Evolutionary conservation across 768 basidiomycete genomes (phyloP).

Genomic region (Naematelia encephala): DNA sequence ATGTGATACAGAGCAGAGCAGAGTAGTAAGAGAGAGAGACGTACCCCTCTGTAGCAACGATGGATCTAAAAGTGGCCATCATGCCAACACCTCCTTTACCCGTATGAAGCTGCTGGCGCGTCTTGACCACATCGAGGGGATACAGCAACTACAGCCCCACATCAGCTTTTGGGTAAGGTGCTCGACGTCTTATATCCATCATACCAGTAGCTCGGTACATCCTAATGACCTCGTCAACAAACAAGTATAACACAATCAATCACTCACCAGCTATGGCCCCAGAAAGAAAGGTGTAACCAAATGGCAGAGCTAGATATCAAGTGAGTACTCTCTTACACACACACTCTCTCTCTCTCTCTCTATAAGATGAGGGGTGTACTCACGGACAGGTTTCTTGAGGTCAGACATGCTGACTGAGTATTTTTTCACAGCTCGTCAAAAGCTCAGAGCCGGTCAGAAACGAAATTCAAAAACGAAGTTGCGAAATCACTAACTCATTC

Average conservation of each 20-base stretch:
- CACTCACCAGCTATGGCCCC: constrained; percentile 89
- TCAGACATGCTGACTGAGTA: constrained; percentile 10
- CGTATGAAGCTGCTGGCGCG: constrained; percentile 93
- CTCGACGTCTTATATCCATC: neutral
- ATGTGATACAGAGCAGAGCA: neutral
- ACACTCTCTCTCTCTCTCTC: neutral
- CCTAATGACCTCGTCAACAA: constrained; percentile 14
- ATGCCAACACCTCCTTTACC: constrained; percentile 73
- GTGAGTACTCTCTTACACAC: no score
- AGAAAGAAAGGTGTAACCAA: constrained; percentile 75
- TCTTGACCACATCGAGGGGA: constrained; percentile 88
- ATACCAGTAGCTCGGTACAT: constrained; percentile 54
- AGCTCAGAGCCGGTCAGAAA: neutral
- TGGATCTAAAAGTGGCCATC: constrained; percentile 74
- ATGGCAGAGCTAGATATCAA: constrained; percentile 50
- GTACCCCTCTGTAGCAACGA: constrained; percentile 88
- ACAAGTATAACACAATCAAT: constrained; percentile 54
- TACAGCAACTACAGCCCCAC: constrained; percentile 31
- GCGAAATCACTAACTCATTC: neutral
- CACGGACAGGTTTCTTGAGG: constrained; percentile 37
- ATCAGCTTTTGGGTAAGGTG: neutral
- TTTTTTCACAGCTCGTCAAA: neutral
- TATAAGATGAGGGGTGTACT: constrained; percentile 5
- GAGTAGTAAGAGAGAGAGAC: constrained; percentile 17
- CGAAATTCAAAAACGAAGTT: neutral